These are phyloP conservation scores for Candida nemodendra DNA, from an alignment of 805 yeast genomes.

Conservation along the genomic window DNA sequence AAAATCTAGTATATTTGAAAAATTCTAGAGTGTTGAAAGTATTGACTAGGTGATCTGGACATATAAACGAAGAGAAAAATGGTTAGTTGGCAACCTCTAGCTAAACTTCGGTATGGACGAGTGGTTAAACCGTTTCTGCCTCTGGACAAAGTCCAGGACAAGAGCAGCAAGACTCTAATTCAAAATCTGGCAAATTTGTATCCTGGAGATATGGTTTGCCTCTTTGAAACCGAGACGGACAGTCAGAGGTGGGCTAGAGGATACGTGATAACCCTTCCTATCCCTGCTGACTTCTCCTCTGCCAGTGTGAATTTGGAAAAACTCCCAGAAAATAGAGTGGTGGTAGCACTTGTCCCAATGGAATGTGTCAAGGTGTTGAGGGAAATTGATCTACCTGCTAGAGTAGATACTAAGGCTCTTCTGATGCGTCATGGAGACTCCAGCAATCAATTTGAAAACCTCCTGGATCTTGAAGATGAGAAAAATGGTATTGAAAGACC, in stretches of 20 bases:
- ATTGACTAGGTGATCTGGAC: too few species aligned
- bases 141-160: slow-evolving; percentile 28
- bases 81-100: slow-evolving; percentile 48
- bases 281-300: slow-evolving; percentile 65
- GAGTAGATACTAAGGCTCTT: not conserved
- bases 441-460: not conserved
- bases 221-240: slow-evolving; percentile 56
- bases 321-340: slow-evolving; percentile 54
- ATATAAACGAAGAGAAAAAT: too few species aligned
- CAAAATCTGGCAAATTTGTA: slow-evolving; percentile 46
- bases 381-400: slow-evolving; percentile 28
- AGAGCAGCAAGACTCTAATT: slow-evolving; percentile 8
- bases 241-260: slow-evolving; percentile 76
- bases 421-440: too few species aligned
- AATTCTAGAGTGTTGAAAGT: not conserved
- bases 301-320: slow-evolving; percentile 61
- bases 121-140: slow-evolving; percentile 48
- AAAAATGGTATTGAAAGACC: slow-evolving; percentile 37
- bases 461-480: not conserved
- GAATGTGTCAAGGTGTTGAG: slow-evolving; percentile 48
- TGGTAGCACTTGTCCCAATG: slow-evolving; percentile 61
- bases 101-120: slow-evolving; percentile 42
- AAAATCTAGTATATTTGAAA: too few species aligned
- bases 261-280: slow-evolving; percentile 64
- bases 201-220: slow-evolving; percentile 75